phyloP scores from a whole-genome alignment of 2,329 filamentous ascomycete species.

The Diaporthe australafricana region DNA sequence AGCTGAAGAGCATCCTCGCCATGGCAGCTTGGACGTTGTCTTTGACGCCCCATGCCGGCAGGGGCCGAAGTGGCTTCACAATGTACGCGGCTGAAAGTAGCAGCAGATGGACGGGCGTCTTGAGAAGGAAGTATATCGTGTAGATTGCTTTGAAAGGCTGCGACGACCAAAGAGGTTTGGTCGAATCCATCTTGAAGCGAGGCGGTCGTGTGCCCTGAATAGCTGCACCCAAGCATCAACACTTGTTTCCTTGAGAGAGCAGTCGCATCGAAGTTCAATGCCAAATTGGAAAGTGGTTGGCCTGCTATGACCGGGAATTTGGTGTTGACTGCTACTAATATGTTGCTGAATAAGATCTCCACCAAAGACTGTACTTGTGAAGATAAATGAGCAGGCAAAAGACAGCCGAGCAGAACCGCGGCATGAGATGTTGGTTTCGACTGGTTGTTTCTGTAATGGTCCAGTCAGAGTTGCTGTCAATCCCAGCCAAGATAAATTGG shows the following conservation, averaged over 20 bases:
- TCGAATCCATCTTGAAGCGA: conserved; percentile 1
- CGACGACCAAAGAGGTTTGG: conserved; percentile 13
- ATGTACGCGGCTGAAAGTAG: conserved; percentile 36
- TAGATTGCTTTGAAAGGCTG: conserved; percentile 30
- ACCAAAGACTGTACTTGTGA: too few species aligned
- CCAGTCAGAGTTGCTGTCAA: background rate
- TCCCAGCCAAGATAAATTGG: too few species aligned
- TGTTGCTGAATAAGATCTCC: background rate
- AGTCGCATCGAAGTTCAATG: background rate
- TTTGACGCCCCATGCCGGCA: conserved; percentile 38
- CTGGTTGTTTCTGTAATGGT: background rate
- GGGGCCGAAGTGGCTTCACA: conserved; percentile 36
- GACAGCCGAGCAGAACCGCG: background rate
- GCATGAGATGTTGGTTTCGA: background rate
- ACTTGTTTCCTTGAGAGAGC: background rate
- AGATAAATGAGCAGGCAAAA: too few species aligned
- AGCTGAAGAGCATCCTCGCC: conserved; percentile 34
- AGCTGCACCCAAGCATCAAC: background rate
- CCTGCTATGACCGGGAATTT: background rate
- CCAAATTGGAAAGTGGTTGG: background rate
- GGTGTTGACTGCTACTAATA: background rate
- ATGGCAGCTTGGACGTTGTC: conserved; percentile 32
- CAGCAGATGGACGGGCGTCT: conserved; percentile 27
- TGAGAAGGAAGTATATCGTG: conserved; percentile 17
- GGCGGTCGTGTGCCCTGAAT: background rate